Conservation (phyloP, 306 rosid species). For the Cicer chorassanicum region DNA sequence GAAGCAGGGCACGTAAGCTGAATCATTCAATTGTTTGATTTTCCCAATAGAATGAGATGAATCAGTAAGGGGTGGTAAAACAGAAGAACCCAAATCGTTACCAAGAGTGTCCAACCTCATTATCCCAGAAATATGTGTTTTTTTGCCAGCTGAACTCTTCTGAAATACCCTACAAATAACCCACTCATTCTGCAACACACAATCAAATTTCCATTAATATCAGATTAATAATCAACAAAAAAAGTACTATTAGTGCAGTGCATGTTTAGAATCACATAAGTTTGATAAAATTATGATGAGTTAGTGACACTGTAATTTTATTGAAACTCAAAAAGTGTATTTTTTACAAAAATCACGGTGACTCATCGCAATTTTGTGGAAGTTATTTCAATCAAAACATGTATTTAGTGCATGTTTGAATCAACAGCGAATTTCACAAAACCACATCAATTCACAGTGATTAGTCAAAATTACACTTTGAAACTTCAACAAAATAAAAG, state of each 20-base stretch:
- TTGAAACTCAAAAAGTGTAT: too few species aligned
- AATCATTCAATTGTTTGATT: slow-evolving; percentile 50
- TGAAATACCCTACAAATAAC: slow-evolving; percentile 92
- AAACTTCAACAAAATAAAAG: too few species aligned
- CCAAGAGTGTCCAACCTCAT: slow-evolving; percentile 53
- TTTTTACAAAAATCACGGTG: too few species aligned
- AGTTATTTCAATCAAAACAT: too few species aligned
- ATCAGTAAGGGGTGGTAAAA: slow-evolving; percentile 75
- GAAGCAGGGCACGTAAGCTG: slow-evolving; percentile 99
- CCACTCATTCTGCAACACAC: slow-evolving; percentile 82
- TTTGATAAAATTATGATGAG: too few species aligned
- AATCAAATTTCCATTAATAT: not conserved
- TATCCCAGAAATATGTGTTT: slow-evolving; percentile 68
- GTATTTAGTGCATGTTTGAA: too few species aligned
- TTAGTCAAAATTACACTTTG: too few species aligned
- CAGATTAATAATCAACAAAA: not conserved
- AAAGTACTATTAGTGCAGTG: not conserved
- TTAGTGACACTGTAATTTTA: too few species aligned
- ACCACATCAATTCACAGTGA: too few species aligned
- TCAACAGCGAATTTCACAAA: too few species aligned
- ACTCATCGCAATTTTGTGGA: too few species aligned
- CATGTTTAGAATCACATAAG: too few species aligned
- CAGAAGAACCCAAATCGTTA: slow-evolving; percentile 55
- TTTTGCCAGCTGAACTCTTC: slow-evolving; percentile 79
- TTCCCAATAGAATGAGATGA: slow-evolving; percentile 57